Evolutionary conservation across 2,329 filamentous ascomycete species (phyloP).

Genomic region (Trichoderma pleuroti): DNA sequence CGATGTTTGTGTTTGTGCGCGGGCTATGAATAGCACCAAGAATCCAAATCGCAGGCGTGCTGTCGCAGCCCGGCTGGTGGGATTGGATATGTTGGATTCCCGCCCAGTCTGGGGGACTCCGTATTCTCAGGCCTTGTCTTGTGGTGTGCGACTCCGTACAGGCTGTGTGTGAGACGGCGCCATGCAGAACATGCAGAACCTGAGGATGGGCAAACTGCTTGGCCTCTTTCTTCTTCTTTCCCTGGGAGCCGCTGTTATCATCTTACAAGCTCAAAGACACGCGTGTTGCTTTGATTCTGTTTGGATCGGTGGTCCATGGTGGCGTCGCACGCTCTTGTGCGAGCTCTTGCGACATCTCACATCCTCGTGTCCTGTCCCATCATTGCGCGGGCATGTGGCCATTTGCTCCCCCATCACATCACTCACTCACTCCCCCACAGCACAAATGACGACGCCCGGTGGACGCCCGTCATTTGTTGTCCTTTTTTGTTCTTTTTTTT

Average conservation of each 20-base stretch:
- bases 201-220: background rate
- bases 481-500: background rate
- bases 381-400: background rate
- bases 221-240: too few species aligned
- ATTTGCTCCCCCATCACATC: background rate
- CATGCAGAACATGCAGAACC: background rate
- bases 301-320: background rate
- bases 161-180: background rate
- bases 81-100: background rate
- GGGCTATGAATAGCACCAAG: background rate
- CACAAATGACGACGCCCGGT: background rate
- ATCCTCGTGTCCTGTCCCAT: background rate
- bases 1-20: too few species aligned
- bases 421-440: background rate
- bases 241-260: background rate
- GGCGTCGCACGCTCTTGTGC: background rate
- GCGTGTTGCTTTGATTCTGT: background rate
- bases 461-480: background rate
- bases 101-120: conserved; percentile 3
- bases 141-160: conserved; percentile 3
- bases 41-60: background rate
- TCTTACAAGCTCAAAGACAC: background rate
- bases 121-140: background rate
- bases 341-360: background rate
- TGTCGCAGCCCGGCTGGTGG: background rate